Evolutionary conservation across 176 grass and related monocot species (phyloP), one percentile per base, ranked within the genome.

Genomic region (Raddia guianensis): DNA sequence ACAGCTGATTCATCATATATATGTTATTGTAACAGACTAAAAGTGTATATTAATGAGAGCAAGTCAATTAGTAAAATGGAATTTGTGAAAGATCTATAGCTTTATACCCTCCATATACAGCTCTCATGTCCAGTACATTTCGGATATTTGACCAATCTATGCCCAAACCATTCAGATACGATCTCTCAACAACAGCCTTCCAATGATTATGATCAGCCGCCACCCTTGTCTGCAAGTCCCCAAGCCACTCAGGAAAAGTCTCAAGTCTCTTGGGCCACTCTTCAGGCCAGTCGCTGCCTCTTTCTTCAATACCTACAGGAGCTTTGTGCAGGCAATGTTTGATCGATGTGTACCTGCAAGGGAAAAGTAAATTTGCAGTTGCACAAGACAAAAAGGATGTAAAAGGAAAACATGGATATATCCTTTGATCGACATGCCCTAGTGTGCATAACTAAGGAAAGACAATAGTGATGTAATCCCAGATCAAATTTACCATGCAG

Each of bases 181-280:
- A 98, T 93, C 82, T 98, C 35, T 93, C 86, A 79, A 98, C 77
- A 49, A 98, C 77, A 66, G 92, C 79, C 66, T 89, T 95, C 95
- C 95, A 98, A 21, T 93, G 95, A 12, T 75, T 71, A 76, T 86
- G 81, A 78, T 98, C 95, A 51, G 90, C 74, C 59, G 75, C 68
- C 66, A 95, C 80, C 54, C 79, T 89, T 80, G 82, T 86, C 43
- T 93, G 83, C 63, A 81, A 88, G 63, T 93, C 90, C 27, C 83
- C 88, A 51, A 98, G 90, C 95, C 95, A 98, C 12, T 98, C 95
- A 60, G 92, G 88, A 75, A 82, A 93, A 57, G 71, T 84, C 45
- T 87, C 88, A 7, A 98, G 79, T 87, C 95, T 95, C 86, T 91
- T 98, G 42, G 92, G 95, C 95, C 95, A 98, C 14, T 98, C 92